These are phyloP conservation scores for Colletotrichum sp. DNA, from an alignment of 2,329 filamentous ascomycete genomes.

Conservation along the genomic window DNA sequence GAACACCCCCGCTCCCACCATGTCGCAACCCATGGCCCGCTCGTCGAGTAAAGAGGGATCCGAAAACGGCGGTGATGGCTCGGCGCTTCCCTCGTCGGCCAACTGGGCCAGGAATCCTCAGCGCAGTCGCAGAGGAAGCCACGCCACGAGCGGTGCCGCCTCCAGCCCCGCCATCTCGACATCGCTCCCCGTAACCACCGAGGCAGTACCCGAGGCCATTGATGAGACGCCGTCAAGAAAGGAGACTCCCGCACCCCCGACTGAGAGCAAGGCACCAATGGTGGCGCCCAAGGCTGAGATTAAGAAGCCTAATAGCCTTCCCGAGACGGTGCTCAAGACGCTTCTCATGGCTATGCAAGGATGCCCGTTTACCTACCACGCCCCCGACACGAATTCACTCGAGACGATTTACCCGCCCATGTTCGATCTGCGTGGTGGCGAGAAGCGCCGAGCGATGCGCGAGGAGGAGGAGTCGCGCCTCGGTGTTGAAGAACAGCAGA, in stretches of 20 bases:
- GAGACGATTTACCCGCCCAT: conserved; percentile 64
- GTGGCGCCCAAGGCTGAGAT: neutral
- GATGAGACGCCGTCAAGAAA: conserved; percentile 39
- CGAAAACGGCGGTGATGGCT: conserved; percentile 75
- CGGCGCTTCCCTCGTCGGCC: conserved; percentile 90
- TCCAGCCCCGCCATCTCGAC: conserved; percentile 80
- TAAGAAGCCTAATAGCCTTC: conserved; percentile 7
- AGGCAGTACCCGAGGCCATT: conserved; percentile 50
- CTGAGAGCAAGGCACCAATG: neutral
- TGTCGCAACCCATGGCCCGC: conserved; percentile 71
- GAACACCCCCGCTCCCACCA: conserved; percentile 40
- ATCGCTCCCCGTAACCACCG: conserved; percentile 58
- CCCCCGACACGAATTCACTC: conserved; percentile 21
- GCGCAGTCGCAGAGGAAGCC: conserved; percentile 74
- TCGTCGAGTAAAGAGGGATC: conserved; percentile 81
- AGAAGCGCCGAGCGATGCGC: conserved; percentile 78
- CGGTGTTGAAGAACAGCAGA: conserved; percentile 51
- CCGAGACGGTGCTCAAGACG: conserved; percentile 32
- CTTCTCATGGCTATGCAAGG: conserved; percentile 42
- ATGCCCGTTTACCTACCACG: conserved; percentile 35
- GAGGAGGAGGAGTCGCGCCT: conserved; percentile 69
- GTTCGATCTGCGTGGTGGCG: conserved; percentile 82
- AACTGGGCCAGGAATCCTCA: conserved; percentile 84
- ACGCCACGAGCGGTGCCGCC: conserved; percentile 80
- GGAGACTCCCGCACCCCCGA: conserved; percentile 27